Percentiles rank a stretch among this genome's conserved stretches.
phyloP scores from a whole-genome alignment of 2,329 filamentous ascomycete species.

The Fusarium torulosum region DNA sequence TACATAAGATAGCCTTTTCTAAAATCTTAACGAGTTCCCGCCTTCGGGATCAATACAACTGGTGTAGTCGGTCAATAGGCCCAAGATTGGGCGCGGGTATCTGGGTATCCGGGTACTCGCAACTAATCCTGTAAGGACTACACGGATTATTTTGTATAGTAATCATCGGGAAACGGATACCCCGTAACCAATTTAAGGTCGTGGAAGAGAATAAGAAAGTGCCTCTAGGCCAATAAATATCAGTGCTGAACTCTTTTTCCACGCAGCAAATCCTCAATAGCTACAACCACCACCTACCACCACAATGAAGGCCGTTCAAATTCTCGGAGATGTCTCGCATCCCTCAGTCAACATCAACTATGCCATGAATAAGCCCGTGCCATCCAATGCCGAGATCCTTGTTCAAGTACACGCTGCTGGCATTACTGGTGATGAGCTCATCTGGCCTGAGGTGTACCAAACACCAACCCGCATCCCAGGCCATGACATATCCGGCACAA shows the following conservation, averaged over 20 bases:
- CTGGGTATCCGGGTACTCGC: slow-evolving; percentile 15
- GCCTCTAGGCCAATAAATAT: not conserved
- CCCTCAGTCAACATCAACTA: slow-evolving; percentile 35
- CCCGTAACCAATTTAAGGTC: not conserved
- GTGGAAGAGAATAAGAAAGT: not conserved
- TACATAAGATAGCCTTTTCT: fast-evolving
- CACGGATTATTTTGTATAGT: too few species aligned
- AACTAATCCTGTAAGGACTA: too few species aligned
- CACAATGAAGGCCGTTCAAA: slow-evolving; percentile 53
- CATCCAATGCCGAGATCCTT: slow-evolving; percentile 44
- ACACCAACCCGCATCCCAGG: slow-evolving; percentile 50
- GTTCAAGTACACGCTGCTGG: slow-evolving; percentile 52
- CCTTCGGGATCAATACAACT: too few species aligned
- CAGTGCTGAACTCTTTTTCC: not conserved
- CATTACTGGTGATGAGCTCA: slow-evolving; percentile 52
- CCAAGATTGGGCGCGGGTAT: not conserved
- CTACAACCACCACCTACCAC: too few species aligned
- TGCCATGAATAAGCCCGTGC: slow-evolving; percentile 34
- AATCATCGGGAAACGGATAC: not conserved
- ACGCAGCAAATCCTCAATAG: too few species aligned
- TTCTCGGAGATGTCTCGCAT: slow-evolving; percentile 44
- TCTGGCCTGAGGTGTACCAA: slow-evolving; percentile 52
- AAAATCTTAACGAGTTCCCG: not conserved
- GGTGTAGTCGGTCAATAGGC: too few species aligned
- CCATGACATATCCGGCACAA: slow-evolving; percentile 53